Conservation (phyloP, 257 asterid species). For the Perilla frutescens region DNA sequence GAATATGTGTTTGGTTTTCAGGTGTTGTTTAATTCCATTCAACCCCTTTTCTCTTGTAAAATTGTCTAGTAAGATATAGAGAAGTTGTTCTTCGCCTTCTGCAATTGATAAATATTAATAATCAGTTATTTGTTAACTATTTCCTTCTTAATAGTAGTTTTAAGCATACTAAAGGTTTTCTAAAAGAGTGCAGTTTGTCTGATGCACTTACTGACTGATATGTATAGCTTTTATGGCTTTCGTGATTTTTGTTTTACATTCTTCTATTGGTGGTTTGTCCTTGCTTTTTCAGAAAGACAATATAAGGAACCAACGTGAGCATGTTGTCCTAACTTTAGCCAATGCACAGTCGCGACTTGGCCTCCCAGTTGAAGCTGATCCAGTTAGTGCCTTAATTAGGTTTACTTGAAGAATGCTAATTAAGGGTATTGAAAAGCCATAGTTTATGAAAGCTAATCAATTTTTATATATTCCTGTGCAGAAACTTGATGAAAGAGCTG, state of each 20-base stretch:
- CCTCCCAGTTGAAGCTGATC: conserved; percentile 75
- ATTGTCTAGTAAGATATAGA: conserved; percentile 13
- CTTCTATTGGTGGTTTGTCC: conserved; percentile 26
- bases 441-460: conserved; percentile 24
- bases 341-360: conserved; percentile 89
- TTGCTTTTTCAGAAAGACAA: conserved; percentile 82
- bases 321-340: conserved; percentile 81
- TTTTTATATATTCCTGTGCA: conserved; percentile 40
- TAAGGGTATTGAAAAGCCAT: conserved; percentile 24
- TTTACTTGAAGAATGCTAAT: conserved; percentile 31
- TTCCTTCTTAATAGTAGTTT: conserved; percentile 18
- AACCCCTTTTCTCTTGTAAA: not conserved
- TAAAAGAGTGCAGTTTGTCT: conserved; percentile 20
- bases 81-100: conserved; percentile 20
- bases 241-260: conserved; percentile 19
- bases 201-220: conserved; percentile 13
- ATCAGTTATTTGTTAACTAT: not conserved
- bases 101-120: conserved; percentile 5
- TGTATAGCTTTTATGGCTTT: conserved; percentile 15
- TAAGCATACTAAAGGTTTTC: conserved; percentile 28
- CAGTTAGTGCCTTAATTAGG: conserved; percentile 57
- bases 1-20: conserved; percentile 94
- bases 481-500: conserved; percentile 92
- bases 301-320: conserved; percentile 91
- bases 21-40: conserved; percentile 49